Base-by-base conservation (phyloP, 2,329 filamentous ascomycete species). In the Pseudocercospora fuligena region DNA sequence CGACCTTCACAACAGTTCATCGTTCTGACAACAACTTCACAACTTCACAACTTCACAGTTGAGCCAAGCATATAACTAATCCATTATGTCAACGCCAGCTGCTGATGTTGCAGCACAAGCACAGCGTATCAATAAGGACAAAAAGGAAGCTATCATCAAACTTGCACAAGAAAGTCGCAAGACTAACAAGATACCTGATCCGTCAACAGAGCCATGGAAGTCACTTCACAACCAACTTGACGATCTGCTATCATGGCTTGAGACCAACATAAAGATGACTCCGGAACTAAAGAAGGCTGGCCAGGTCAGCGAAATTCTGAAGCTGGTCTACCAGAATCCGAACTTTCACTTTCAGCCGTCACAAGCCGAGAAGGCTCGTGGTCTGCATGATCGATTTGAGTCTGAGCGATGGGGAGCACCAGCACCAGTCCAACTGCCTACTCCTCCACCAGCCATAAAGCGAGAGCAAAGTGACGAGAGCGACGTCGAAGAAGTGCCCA, bases 371-470 rank as follows among this genome's bases (percentile, higher is more conserved):
- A 65, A 60, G 29, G 73, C 71, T 1, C 62, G 53, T 29, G 57
- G 19, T 29, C 63, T 75, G 0, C 58, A 64, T 61, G 65, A 72
- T 4, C 63, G 65, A 16, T 75, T 68, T 66, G 63, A 70, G 16
- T 61, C 54, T 2, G 66, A 68, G 36, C 63, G 69, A n/a, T 74
- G 73, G 71, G 70, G 68, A 14, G 66, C 65, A 3, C 59, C 66
- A 16, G 33, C 29, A 47, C 58, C 47, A 1, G 40, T 43, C 2
- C 40, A 19, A 43, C 14, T 43, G 40, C 51, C 51, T 7, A 31
- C 23, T 5, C 27, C 23, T n/a, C 51, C 16, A n/a, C 25, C 51
- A 27, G 63, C 51, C n/a, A 61, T 43, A 6, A 59, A 36, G 31
- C 59, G 19, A 5, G 58, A 49, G 5, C 31, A 47, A 19, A 40